Evolutionary conservation across 202 grass and related monocot species (phyloP), one percentile per base, ranked within the genome.

Genomic region (Setaria italica): DNA sequence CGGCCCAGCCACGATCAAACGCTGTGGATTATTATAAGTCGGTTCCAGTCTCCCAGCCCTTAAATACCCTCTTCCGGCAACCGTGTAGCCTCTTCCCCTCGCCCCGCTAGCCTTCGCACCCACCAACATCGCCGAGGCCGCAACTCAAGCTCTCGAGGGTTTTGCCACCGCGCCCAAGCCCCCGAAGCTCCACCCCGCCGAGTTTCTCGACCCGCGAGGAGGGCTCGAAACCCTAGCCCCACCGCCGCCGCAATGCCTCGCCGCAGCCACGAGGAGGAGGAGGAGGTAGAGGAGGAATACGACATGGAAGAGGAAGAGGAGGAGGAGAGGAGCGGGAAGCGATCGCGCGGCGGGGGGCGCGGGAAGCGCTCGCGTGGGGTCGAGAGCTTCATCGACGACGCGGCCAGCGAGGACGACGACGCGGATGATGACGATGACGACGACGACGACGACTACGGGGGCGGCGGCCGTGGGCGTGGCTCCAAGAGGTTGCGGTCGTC

Each of bases 341-440:
- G 89, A 34, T 75, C 79, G 54, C 77, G 87, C 8, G 64, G 79
- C 64, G 43, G 82, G 4, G 86, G 84, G 58, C 41, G 87, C 11
- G 66, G 82, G 37, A 76, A 86, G 70, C 16, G 74, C 17, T 66
- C 72, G 21, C 70, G 70, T 25, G 70, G 79, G 25, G 75, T 62
- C 16, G 68, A 67, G 66, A 86, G 85, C 77, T 97, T 91, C 76
- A 90, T 97, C 50, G 92, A 94, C 58, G 92, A 97, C 72, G 77
- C 84, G 21, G 92, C 90, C 41, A 86, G 87, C 48, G 95, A 97
- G 72, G 95, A 97, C 10, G 85, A 93, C 0, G 89, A 93, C 0
- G 94, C 87, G 14, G 88, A 92, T 0, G 94, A 91, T 0, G 94
- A 97, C 0, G 94, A 84, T 0, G 84, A 87, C 0, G 79, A 81